Base-by-base conservation (phyloP, 2,329 filamentous ascomycete species). In the Cercospora berteroae region DNA sequence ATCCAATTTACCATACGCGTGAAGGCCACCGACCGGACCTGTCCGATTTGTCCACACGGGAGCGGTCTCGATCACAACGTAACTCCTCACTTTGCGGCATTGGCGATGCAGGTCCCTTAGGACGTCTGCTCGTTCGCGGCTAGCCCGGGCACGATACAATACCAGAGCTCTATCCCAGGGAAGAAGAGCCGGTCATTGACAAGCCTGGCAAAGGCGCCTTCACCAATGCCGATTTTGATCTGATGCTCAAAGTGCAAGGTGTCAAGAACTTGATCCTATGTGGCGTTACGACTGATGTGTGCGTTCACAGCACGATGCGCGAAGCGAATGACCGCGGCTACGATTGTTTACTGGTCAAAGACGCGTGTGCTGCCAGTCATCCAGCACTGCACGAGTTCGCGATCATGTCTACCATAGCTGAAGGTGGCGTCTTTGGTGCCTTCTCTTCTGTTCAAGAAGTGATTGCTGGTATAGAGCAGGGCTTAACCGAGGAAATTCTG, bases 101-200 rank as follows among this genome's bases (percentile, higher is more conserved):
- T 56, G 83, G 81, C 3, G 81, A 82, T 10, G 76, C 69, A 13
- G 86, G 87, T 0, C 86, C 86, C 1, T 75, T 88, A 55, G 87
- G 87, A 0, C 83, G 84, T n/a, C 80, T 88, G 2, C 77, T 89
- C 4, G 79, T 89, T 25, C 83, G 86, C 20, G 87, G 87, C 0
- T 84, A 88, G 71, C 72, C 78, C 23, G 87, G 87, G 0, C 86
- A 88, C 72, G 86, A 85, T 57, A 87, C 83, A 31, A 81, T 88
- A 18, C 77, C 81, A 7, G 86, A 88, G 70, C 75, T 87, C 33
- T 81, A 81, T 65, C 85, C 84, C 13, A 64, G 82, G 16, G 75
- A 77, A 1, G 78, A 77, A 2, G 85, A 87, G 70, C 80, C 82
- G 0, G 78, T 86, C 8, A 82, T 87, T 52, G 85, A 87, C 74